These are phyloP conservation scores for Exutisphaerella laricina DNA, from an alignment of 2,329 filamentous ascomycete species.

Conservation along the genomic window DNA sequence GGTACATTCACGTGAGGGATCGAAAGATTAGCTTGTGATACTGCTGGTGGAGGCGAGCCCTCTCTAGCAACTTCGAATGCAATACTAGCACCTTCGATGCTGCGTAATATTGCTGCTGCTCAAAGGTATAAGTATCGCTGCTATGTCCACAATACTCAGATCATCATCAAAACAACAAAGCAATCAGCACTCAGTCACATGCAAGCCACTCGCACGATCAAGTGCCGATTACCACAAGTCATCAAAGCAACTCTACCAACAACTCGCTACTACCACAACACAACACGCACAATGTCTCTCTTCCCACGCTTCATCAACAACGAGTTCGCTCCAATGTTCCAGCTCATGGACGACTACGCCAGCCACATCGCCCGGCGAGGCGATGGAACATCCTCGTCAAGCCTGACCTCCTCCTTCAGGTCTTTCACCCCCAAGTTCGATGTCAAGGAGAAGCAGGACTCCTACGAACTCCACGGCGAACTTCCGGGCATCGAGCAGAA, in stretches of 20 bases:
- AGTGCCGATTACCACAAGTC: constrained; percentile 27
- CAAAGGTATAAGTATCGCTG: constrained; percentile 18
- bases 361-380: constrained; percentile 29
- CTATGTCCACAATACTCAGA: constrained; percentile 3
- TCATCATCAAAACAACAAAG: constrained; percentile 24
- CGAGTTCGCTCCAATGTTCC: constrained; percentile 41
- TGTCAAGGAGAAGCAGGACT: constrained; percentile 61
- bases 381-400: constrained; percentile 10
- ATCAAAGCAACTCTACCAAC: constrained; percentile 11
- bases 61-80: constrained; percentile 2
- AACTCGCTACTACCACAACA: constrained; percentile 21
- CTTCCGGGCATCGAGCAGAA: constrained; percentile 70
- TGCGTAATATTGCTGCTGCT: constrained; percentile 12
- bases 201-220: constrained; percentile 24
- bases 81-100: constrained; percentile 13
- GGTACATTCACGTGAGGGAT: background rate
- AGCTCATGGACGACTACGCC: constrained; percentile 44
- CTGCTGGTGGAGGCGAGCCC: background rate
- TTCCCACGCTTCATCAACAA: constrained; percentile 34
- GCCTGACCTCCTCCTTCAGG: constrained; percentile 32
- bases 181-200: constrained; percentile 23
- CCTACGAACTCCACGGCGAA: constrained; percentile 75
- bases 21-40: no score
- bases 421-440: constrained; percentile 75
- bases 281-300: constrained; percentile 34